Conservation (phyloP, 345 rosid species). For the Limnanthes douglasii region DNA sequence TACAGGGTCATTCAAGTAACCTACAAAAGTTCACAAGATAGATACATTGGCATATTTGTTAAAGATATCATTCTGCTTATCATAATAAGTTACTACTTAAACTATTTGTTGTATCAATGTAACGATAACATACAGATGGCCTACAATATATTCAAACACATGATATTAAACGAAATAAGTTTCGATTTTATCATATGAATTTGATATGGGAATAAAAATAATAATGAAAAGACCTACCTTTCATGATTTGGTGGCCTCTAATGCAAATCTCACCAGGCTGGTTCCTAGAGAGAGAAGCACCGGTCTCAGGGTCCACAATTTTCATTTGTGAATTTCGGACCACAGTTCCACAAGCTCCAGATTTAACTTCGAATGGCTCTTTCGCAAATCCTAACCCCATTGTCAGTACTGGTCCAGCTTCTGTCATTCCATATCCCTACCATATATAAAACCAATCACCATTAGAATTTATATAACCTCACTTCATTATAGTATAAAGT, state of each 20-base stretch:
- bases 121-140: neutral
- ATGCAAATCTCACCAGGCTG: conserved; percentile 76
- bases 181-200: too few relatives aligned
- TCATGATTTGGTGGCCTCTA: conserved; percentile 79
- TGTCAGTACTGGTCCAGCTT: conserved; percentile 75
- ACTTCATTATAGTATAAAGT: too few relatives aligned
- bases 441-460: too few relatives aligned
- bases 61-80: neutral
- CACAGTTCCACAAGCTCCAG: conserved; percentile 81
- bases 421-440: conserved; percentile 99
- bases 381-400: conserved; percentile 76
- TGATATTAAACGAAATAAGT: neutral
- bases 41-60: neutral
- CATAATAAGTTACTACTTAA: too few relatives aligned
- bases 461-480: too few relatives aligned
- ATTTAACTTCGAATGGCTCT: conserved; percentile 44
- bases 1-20: conserved; percentile 32
- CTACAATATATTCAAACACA: neutral
- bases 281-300: conserved; percentile 39
- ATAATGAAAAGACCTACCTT: conserved; percentile 22
- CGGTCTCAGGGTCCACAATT: conserved; percentile 56
- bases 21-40: conserved; percentile 4
- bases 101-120: too few relatives aligned
- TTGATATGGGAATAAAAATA: neutral
- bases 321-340: conserved; percentile 88